phyloP scores from a whole-genome alignment of 306 rosid species.

The Arachis hypogaea region DNA sequence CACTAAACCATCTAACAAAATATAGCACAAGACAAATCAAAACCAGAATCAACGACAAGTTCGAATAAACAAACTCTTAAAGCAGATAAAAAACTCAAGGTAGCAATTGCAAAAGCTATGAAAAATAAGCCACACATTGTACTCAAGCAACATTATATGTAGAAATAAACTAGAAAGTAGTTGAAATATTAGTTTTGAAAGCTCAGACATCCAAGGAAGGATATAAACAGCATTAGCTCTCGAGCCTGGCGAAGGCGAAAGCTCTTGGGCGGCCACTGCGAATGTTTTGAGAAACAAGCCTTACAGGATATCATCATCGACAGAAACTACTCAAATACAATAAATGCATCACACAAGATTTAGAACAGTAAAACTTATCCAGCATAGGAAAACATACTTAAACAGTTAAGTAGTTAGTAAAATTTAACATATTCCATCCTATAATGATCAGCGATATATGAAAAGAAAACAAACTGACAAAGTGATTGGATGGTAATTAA shows the following conservation, averaged over 20 bases:
- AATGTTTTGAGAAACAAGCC: slow-evolving; percentile 59
- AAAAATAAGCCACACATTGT: too few relatives aligned
- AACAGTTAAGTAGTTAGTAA: background rate
- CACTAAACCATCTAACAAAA: too few relatives aligned
- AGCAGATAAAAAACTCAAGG: too few relatives aligned
- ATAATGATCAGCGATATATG: slow-evolving; percentile 46
- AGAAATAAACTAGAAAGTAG: too few relatives aligned
- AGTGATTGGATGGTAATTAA: slow-evolving; percentile 44
- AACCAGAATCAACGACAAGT: too few relatives aligned
- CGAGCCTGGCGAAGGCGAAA: slow-evolving; percentile 54
- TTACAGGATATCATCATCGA: slow-evolving; percentile 55
- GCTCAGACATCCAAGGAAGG: slow-evolving; percentile 61
- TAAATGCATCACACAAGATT: too few relatives aligned
- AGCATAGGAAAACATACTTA: too few relatives aligned
- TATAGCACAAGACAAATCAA: too few relatives aligned
- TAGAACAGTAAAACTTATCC: background rate
- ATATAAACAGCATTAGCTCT: slow-evolving; percentile 45
- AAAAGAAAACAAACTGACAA: slow-evolving; percentile 43
- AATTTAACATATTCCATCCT: slow-evolving; percentile 37
- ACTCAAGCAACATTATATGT: too few relatives aligned
- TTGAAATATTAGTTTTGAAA: background rate
- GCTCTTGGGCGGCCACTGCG: slow-evolving; percentile 57
- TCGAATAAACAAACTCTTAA: too few relatives aligned
- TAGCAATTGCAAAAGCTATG: too few relatives aligned
- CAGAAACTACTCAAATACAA: background rate